These are phyloP conservation scores for Grigorovia transvaalensis DNA, from an alignment of 805 yeast genomes.

Conservation along the genomic window DNA sequence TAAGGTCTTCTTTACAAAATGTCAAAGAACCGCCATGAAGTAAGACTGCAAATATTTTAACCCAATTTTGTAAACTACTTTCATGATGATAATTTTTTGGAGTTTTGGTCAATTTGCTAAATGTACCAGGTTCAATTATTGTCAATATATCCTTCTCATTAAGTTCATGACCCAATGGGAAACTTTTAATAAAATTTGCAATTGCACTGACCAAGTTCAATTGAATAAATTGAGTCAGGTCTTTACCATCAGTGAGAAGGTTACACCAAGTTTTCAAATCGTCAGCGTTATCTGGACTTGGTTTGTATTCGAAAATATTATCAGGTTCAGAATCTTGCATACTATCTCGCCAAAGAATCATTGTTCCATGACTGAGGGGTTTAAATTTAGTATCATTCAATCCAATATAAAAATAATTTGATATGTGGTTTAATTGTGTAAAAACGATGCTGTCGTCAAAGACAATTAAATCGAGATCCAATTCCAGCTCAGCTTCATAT, in stretches of 20 bases:
- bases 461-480: neutral
- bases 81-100: neutral
- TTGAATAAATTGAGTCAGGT: constrained; percentile 36
- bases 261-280: constrained; percentile 30
- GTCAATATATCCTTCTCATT: constrained; percentile 23
- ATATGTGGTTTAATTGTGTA: neutral
- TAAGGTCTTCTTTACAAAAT: constrained; percentile 1
- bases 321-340: constrained; percentile 7
- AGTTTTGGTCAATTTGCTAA: neutral
- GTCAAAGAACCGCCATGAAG: constrained; percentile 27
- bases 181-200: constrained; percentile 36
- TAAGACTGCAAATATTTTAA: constrained; percentile 29
- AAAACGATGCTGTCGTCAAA: neutral
- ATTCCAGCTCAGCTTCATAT: neutral
- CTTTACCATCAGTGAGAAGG: constrained; percentile 14
- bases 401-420: neutral
- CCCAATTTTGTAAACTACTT: constrained; percentile 33
- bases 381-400: no score
- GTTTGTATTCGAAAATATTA: constrained; percentile 21
- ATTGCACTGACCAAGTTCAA: constrained; percentile 42
- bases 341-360: constrained; percentile 19
- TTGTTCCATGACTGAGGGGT: no score
- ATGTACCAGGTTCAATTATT: constrained; percentile 8
- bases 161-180: constrained; percentile 32
- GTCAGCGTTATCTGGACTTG: constrained; percentile 26